These are phyloP conservation scores for Podospora appendiculata DNA, from an alignment of 495 filamentous ascomycete genomes.

Conservation along the genomic window DNA sequence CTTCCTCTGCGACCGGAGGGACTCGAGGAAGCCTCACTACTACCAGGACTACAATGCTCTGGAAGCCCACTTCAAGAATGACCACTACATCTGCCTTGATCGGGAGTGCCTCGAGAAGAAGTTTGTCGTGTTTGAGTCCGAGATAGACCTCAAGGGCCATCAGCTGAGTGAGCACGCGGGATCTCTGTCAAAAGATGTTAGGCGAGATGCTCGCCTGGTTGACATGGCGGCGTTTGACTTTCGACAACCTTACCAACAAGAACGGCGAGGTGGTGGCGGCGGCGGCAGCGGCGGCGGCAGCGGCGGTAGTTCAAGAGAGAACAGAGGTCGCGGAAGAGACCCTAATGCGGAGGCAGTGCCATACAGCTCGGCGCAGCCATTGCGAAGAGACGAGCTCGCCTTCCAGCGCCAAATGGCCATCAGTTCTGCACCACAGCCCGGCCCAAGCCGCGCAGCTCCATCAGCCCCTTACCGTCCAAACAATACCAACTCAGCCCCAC, in stretches of 20 bases:
- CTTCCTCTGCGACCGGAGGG: slow-evolving; percentile 80
- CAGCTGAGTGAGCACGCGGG: slow-evolving; percentile 28
- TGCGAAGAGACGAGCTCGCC: slow-evolving; percentile 81
- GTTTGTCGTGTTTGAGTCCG: slow-evolving; percentile 92
- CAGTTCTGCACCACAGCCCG: slow-evolving; percentile 64
- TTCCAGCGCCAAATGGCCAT: slow-evolving; percentile 91
- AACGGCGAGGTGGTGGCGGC: slow-evolving; percentile 45
- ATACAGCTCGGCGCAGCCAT: slow-evolving; percentile 68
- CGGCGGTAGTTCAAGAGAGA: slow-evolving; percentile 6
- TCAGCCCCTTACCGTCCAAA: slow-evolving; percentile 46
- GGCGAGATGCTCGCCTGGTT: slow-evolving; percentile 76
- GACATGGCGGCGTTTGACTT: slow-evolving; percentile 83
- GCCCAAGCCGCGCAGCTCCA: slow-evolving; percentile 21
- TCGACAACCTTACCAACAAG: slow-evolving; percentile 59
- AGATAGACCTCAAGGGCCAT: slow-evolving; percentile 75
- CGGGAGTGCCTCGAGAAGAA: slow-evolving; percentile 91
- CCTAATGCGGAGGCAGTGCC: slow-evolving; percentile 72
- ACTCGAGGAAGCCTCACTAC: slow-evolving; percentile 68
- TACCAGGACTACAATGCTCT: slow-evolving; percentile 80
- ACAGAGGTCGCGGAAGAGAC: slow-evolving; percentile 41
- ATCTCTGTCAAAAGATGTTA: slow-evolving; percentile 56
- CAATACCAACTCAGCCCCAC: slow-evolving; percentile 43
- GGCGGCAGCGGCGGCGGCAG: slow-evolving; percentile 21
- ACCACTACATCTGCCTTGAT: slow-evolving; percentile 82
- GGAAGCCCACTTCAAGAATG: slow-evolving; percentile 75